Evolutionary conservation across 106 monocot genomes (phyloP).

Genomic region (Dioscorea alata): DNA sequence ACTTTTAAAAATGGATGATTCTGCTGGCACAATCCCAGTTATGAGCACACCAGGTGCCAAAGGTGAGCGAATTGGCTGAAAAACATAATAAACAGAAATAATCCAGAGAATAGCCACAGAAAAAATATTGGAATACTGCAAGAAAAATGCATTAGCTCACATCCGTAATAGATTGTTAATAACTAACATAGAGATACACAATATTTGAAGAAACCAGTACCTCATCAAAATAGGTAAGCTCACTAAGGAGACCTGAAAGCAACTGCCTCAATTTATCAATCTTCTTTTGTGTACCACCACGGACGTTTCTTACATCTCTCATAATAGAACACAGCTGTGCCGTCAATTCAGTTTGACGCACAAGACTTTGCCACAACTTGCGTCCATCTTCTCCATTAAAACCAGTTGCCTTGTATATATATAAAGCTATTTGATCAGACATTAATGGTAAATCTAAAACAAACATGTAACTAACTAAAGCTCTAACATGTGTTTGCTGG

Average conservation of each 20-base stretch:
- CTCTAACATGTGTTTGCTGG: too few relatives aligned
- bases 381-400: slow-evolving; percentile 62
- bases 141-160: too few relatives aligned
- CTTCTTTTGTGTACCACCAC: slow-evolving; percentile 93
- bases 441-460: too few relatives aligned
- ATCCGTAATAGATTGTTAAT: not conserved
- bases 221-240: slow-evolving; percentile 97
- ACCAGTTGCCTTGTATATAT: slow-evolving; percentile 14
- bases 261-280: slow-evolving; percentile 90
- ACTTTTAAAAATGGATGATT: slow-evolving; percentile 97
- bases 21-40: slow-evolving; percentile 79
- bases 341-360: slow-evolving; percentile 80
- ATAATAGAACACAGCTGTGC: slow-evolving; percentile 87
- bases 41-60: slow-evolving; percentile 71
- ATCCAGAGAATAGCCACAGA: not conserved
- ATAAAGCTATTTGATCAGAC: too few relatives aligned
- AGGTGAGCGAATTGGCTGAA: slow-evolving; percentile 94
- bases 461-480: too few relatives aligned
- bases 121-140: too few relatives aligned
- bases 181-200: slow-evolving; percentile 4
- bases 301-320: slow-evolving; percentile 87
- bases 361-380: slow-evolving; percentile 83
- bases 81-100: not conserved
- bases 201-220: slow-evolving; percentile 20
- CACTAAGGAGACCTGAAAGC: slow-evolving; percentile 84